Base-by-base conservation (phyloP, 2,329 filamentous ascomycete genomes). In the Davidsoniella eucalypti region DNA sequence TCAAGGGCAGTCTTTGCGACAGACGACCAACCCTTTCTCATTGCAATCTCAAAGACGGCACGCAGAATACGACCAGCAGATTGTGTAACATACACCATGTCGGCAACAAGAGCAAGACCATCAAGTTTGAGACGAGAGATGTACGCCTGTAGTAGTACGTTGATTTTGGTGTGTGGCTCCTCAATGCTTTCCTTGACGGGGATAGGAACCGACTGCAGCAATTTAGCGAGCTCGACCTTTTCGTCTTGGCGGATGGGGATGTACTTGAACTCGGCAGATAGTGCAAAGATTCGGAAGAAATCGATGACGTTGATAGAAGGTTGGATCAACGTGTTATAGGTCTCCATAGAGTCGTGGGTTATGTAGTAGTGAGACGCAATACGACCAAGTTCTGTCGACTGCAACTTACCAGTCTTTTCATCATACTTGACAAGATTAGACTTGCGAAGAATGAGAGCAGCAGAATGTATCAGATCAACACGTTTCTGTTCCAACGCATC, bases 321-420 rank as follows among this genome's bases (percentile, higher is more conserved):
- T 61, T 95, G 88, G 44, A 98, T 86, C 57, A 96, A 82, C 61
- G 84, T 85, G 63, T 94, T 94, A 69, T 98, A 98, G 1, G 86
- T 95, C 57, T 90, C 75, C 92, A 98, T 98, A 12, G 90, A 96
- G 57, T 79, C 86, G 64, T 94, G 80, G 0, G 87, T 92, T 60
- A 98, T 95, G 69, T 98, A 98, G 70, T 98, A 98, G 64, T 98
- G 92, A 12, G 90, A 96, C 5, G 93, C 84, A 57, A 98, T 93
- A 40, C 92, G 82, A 48, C 93, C 92, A 50, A 98, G 80, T 63
- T 98, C 92, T 0, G 92, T 98, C 3, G 85, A 78, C 64, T 94
- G 87, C 29, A 98, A 66, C 59, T 80, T 84, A 23, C 93, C 92
- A 1, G 82, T 81, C 65, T 92, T 92, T 64, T 93, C 92, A 59